These are phyloP conservation scores for Knoxia roxburghii DNA, from an alignment of 257 asterid species.

Conservation along the genomic window DNA sequence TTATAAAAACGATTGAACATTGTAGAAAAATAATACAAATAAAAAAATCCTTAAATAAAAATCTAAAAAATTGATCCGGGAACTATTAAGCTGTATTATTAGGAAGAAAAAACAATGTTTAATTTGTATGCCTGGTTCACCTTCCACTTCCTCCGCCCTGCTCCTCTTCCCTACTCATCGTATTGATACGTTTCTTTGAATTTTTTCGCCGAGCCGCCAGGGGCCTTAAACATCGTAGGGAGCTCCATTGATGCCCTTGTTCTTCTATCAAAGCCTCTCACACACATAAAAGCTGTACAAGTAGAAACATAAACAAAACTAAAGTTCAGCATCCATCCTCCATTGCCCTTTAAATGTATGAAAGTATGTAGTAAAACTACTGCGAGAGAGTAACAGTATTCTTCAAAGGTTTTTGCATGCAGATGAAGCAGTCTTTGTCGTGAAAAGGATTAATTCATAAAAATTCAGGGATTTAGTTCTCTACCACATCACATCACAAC, in stretches of 20 bases:
- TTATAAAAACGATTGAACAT: no score
- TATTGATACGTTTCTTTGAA: background rate
- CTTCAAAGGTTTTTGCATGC: no score
- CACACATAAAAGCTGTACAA: constrained; percentile 11
- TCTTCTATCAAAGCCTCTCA: constrained; percentile 19
- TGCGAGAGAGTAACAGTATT: no score
- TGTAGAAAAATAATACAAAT: no score
- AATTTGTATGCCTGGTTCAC: no score
- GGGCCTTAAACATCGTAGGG: background rate
- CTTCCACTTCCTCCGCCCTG: background rate
- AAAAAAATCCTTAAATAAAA: no score
- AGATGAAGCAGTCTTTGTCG: background rate
- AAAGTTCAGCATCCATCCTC: background rate
- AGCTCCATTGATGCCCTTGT: constrained; percentile 16
- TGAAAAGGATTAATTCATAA: background rate
- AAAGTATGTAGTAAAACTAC: background rate
- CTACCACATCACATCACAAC: background rate
- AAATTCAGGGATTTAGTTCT: background rate
- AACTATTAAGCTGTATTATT: no score
- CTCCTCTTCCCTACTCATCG: background rate
- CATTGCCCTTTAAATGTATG: background rate
- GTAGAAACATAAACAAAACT: background rate
- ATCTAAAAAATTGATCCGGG: no score
- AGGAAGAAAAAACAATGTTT: no score
- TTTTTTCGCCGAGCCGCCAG: background rate